Evolutionary conservation across 1,284 basidiomycete species (phyloP).

Genomic region (Puccinia horiana): DNA sequence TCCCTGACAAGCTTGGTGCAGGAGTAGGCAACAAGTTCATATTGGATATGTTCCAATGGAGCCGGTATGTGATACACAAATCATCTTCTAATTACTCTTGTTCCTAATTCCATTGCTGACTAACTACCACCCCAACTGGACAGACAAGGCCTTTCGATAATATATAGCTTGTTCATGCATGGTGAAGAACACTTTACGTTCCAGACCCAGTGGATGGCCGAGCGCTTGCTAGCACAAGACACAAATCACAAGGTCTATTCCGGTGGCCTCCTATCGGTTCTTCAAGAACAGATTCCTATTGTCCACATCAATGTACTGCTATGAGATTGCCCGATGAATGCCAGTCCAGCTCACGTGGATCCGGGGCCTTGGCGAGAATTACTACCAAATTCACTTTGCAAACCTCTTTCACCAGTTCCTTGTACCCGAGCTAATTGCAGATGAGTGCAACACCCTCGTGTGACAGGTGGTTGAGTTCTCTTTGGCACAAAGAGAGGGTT

Average conservation of each 20-base stretch:
- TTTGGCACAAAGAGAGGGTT: too few relatives aligned
- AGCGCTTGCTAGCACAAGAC: background rate
- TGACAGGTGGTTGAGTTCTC: too few relatives aligned
- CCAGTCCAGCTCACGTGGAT: conserved; percentile 18
- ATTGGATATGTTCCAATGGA: conserved; percentile 6
- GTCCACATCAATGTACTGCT: background rate
- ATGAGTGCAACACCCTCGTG: too few relatives aligned
- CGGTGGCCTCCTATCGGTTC: conserved; percentile 9
- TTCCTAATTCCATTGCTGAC: background rate
- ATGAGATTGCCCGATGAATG: background rate
- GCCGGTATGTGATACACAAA: too few relatives aligned
- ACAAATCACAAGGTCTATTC: background rate
- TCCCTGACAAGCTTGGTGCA: background rate
- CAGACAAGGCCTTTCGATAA: background rate
- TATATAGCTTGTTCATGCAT: background rate
- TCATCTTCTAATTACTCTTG: background rate
- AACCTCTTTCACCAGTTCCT: too few relatives aligned
- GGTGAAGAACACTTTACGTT: background rate
- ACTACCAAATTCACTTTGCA: conserved; percentile 3
- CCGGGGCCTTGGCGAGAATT: background rate
- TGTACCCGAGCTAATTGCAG: too few relatives aligned
- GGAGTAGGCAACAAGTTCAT: background rate
- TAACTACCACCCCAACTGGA: too few relatives aligned
- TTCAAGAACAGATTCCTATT: background rate
- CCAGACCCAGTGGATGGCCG: background rate